These are phyloP conservation scores for Talaromyces adpressus DNA, from an alignment of 495 filamentous ascomycete genomes.

Conservation along the genomic window DNA sequence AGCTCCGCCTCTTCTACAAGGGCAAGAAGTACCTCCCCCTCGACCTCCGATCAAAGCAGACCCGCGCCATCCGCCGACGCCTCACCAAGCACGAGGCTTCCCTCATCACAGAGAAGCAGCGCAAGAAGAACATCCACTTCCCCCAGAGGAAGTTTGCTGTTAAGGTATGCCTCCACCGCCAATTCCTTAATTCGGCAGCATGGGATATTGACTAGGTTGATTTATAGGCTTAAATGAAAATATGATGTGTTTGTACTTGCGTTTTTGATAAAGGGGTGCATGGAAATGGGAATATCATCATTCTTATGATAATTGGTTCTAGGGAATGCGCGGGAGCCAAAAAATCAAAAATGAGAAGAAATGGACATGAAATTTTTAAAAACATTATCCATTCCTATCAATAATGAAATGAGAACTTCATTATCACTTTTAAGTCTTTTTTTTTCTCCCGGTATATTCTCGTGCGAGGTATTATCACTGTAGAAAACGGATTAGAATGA, in stretches of 20 bases:
- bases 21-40: slow-evolving; percentile 97
- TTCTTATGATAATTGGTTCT: slow-evolving; percentile 4
- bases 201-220: neutral
- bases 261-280: slow-evolving; percentile 10
- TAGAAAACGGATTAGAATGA: neutral
- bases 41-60: slow-evolving; percentile 95
- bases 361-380: slow-evolving; percentile 2
- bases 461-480: neutral
- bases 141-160: slow-evolving; percentile 97
- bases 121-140: slow-evolving; percentile 93
- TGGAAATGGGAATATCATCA: slow-evolving; percentile 15
- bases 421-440: neutral
- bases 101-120: slow-evolving; percentile 76
- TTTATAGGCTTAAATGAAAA: slow-evolving; percentile 31
- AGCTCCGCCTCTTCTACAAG: slow-evolving; percentile 99
- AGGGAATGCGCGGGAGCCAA: neutral
- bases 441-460: neutral
- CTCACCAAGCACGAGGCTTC: slow-evolving; percentile 84
- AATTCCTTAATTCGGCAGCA: neutral
- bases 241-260: slow-evolving; percentile 3
- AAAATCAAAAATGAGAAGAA: slow-evolving; percentile 3
- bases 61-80: slow-evolving; percentile 87
- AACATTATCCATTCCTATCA: slow-evolving; percentile 2
- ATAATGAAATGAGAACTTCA: slow-evolving; percentile 1
- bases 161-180: slow-evolving; percentile 58